Evolutionary conservation across 2,329 filamentous ascomycete genomes (phyloP).

Genomic region (Exophiala sp.): DNA sequence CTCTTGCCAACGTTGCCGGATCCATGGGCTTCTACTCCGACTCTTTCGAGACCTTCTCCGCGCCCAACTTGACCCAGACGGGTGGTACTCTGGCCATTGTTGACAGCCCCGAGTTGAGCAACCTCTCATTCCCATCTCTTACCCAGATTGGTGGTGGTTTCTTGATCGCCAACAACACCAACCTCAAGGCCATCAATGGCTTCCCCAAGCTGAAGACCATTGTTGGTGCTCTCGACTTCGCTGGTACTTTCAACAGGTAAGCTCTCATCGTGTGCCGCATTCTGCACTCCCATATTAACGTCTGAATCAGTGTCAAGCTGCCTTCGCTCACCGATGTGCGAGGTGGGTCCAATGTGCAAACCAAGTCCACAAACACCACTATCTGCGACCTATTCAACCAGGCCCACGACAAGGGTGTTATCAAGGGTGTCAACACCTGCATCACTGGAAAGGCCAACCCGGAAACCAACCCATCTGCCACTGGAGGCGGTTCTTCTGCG

Average conservation of each 20-base stretch:
- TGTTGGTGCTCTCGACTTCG: slow-evolving; percentile 74
- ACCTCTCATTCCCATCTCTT: slow-evolving; percentile 69
- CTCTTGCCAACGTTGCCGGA: slow-evolving; percentile 65
- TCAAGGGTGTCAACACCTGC: slow-evolving; percentile 47
- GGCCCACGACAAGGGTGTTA: slow-evolving; percentile 37
- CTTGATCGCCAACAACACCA: slow-evolving; percentile 85
- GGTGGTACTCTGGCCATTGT: slow-evolving; percentile 51
- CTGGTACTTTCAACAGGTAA: slow-evolving; percentile 61
- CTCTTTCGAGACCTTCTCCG: slow-evolving; percentile 43
- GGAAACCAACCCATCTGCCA: slow-evolving; percentile 18
- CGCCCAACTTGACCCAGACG: slow-evolving; percentile 43
- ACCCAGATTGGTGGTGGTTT: slow-evolving; percentile 69
- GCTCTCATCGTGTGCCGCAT: slow-evolving; percentile 30
- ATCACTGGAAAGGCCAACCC: slow-evolving; percentile 35
- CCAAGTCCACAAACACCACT: slow-evolving; percentile 53
- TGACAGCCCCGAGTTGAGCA: slow-evolving; percentile 54
- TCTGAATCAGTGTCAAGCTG: slow-evolving; percentile 57
- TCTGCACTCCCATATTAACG: slow-evolving; percentile 25
- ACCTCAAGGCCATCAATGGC: slow-evolving; percentile 57
- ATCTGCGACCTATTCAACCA: slow-evolving; percentile 51
- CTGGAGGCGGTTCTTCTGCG: slow-evolving; percentile 14
- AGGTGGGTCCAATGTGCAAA: slow-evolving; percentile 65
- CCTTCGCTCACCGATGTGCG: slow-evolving; percentile 61
- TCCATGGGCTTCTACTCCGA: slow-evolving; percentile 81
- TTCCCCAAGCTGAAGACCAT: slow-evolving; percentile 65